phyloP scores from a whole-genome alignment of 306 rosid species.

The Citrullus amarus region DNA sequence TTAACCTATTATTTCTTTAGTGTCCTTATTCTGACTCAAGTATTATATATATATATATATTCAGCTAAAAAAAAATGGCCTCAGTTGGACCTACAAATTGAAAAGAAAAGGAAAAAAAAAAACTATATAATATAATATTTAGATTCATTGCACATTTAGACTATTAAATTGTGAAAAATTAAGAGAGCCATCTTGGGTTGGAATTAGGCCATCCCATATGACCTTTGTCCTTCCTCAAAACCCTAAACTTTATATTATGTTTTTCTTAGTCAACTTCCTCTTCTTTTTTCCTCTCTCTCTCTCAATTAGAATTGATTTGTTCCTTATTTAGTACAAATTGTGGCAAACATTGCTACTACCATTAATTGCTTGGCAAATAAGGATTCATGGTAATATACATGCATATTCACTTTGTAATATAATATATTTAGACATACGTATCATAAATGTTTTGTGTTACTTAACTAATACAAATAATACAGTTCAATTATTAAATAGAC shows the following conservation, averaged over 20 bases:
- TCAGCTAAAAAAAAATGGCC: background rate
- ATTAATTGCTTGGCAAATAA: no score
- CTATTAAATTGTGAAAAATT: background rate
- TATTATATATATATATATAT: background rate
- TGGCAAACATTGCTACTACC: no score
- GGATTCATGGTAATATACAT: no score
- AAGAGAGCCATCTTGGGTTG: background rate
- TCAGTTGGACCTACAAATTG: background rate
- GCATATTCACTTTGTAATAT: no score
- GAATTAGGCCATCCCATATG: background rate
- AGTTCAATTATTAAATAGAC: no score
- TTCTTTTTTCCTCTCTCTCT: no score
- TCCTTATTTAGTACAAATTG: no score
- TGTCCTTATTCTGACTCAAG: background rate
- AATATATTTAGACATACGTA: no score
- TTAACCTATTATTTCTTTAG: background rate
- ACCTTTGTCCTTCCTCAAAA: background rate
- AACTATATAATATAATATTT: background rate
- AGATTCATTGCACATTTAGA: conserved; percentile 6
- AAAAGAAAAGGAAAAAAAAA: background rate
- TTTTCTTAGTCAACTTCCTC: no score
- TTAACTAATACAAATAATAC: no score
- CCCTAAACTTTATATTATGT: background rate
- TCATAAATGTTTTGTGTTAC: no score
- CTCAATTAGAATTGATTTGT: no score